A percentile compares a stretch with the other conserved stretches of the same genome.
Conservation (phyloP, 2,329 filamentous ascomycete species). For the Aspergillus neotritici region DNA sequence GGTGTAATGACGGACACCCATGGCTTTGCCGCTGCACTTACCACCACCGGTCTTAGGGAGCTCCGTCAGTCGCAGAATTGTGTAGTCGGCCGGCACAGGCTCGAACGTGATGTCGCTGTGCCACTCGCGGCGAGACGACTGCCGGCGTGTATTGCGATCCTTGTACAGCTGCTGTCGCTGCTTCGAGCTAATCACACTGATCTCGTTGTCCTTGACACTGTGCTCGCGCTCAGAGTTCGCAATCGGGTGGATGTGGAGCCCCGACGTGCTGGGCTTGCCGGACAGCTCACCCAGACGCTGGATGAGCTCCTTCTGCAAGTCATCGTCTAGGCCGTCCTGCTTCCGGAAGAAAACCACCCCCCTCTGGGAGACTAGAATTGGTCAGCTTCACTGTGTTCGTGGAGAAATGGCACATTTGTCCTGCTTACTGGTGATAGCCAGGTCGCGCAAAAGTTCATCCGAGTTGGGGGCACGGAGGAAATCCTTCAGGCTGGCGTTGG, state of each 20-base stretch:
- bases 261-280: slow-evolving; percentile 43
- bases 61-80: slow-evolving; percentile 42
- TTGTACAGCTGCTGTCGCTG: slow-evolving; percentile 37
- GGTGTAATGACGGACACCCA: neutral
- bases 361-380: slow-evolving; percentile 43
- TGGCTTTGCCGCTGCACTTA: slow-evolving; percentile 3
- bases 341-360: slow-evolving; percentile 52
- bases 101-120: slow-evolving; percentile 49
- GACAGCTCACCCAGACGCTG: slow-evolving; percentile 45
- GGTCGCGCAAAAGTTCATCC: slow-evolving; percentile 30
- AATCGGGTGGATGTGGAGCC: slow-evolving; percentile 45
- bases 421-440: slow-evolving; percentile 29
- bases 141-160: slow-evolving; percentile 26
- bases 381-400: neutral
- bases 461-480: slow-evolving; percentile 37
- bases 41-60: slow-evolving; percentile 41
- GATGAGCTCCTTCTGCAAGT: slow-evolving; percentile 49
- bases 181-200: slow-evolving; percentile 45
- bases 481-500: slow-evolving; percentile 44
- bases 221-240: slow-evolving; percentile 46
- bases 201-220: slow-evolving; percentile 44
- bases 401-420: neutral
- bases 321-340: slow-evolving; percentile 45
- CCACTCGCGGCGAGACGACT: slow-evolving; percentile 37
- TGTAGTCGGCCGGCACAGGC: slow-evolving; percentile 44